Evolutionary conservation across 352 stramenopile genomes (phyloP), one percentile per base, ranked within the genome.

Genomic region (Globisporangium nodosum): DNA sequence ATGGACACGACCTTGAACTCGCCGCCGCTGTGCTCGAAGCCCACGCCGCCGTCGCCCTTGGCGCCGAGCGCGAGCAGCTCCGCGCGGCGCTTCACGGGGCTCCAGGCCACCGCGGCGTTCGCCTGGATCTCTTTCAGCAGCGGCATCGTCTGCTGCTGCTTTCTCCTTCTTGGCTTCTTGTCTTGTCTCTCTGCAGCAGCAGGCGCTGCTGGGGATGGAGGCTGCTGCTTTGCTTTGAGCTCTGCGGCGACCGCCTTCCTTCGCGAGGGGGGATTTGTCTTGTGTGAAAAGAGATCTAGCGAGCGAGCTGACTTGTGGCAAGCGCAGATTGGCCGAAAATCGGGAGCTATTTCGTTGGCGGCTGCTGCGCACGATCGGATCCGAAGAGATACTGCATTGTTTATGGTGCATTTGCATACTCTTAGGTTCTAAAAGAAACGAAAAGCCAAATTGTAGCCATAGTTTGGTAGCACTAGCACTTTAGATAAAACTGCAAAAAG

Each of bases 21-120:
- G 54, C 96, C 96, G 39, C 97, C 96, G 49, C 95, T 98, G 76
- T 99, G 96, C 68, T 99, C 97, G 71, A 99, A 99, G 52, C 94
- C 93, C 52, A 84, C 85, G 57, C 95, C 96, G 62, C 93, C 92
- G 59, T 96, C 96, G 66, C 98, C 97, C 87, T 98, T 97, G 63
- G 80, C 88, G 53, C 88, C 88, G 37, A 96, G 78, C 67, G 88
- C 88, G 59, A 97, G 74, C 54, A 95, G 69, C 65, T 92, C 84
- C 39, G 74, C 65, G 60, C 78, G 81, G 35, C 74, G 69, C 63
- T 88, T 87, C 54, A 91, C 69, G 46, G 87, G 84, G 69, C 85
- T 94, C 88, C 88, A 97, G 49, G 88, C 88, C 73, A 95, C 76
- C 16, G 84, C 87, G 16, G 87, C 88, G 51, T 94, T 93, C 43